Evolutionary conservation across 345 rosid species (phyloP).

Genomic region (Camelina hispida): DNA sequence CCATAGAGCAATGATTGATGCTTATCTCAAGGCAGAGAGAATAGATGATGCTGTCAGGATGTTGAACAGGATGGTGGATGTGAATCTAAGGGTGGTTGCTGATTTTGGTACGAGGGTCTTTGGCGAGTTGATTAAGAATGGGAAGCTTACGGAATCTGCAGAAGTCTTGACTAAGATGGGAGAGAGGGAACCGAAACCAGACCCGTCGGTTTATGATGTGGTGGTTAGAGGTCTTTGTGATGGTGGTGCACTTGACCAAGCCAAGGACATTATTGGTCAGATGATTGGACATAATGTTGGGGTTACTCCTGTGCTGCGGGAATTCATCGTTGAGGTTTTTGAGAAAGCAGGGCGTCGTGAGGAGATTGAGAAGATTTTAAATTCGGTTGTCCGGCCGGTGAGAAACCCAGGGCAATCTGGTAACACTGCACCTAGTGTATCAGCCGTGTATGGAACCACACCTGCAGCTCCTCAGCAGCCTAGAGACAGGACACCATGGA

Average conservation of each 20-base stretch:
- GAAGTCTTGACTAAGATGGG: slow-evolving; percentile 84
- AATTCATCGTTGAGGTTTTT: slow-evolving; percentile 55
- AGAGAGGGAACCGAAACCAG: slow-evolving; percentile 93
- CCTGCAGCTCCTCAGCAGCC: slow-evolving; percentile 36
- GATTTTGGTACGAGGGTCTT: slow-evolving; percentile 79
- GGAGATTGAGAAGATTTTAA: slow-evolving; percentile 70
- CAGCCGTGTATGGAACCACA: slow-evolving; percentile 22
- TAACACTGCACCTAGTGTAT: slow-evolving; percentile 38
- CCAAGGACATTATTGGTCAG: slow-evolving; percentile 62
- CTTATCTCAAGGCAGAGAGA: slow-evolving; percentile 69
- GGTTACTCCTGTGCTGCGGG: slow-evolving; percentile 64
- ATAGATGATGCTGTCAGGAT: slow-evolving; percentile 69
- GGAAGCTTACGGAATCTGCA: slow-evolving; percentile 70
- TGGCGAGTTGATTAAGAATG: slow-evolving; percentile 67
- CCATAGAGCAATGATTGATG: slow-evolving; percentile 77
- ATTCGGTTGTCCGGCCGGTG: slow-evolving; percentile 54
- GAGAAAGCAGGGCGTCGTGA: slow-evolving; percentile 60
- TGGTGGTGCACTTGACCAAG: slow-evolving; percentile 62
- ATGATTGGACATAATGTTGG: slow-evolving; percentile 72
- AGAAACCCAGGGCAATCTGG: slow-evolving; percentile 36
- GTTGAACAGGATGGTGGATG: slow-evolving; percentile 74
- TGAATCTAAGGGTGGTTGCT: slow-evolving; percentile 85
- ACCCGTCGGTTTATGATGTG: slow-evolving; percentile 74
- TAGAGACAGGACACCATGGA: slow-evolving; percentile 30
- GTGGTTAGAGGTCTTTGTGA: slow-evolving; percentile 83